Evolutionary conservation across 2,329 filamentous ascomycete genomes (phyloP).

Genomic region (Xylaria sp.): DNA sequence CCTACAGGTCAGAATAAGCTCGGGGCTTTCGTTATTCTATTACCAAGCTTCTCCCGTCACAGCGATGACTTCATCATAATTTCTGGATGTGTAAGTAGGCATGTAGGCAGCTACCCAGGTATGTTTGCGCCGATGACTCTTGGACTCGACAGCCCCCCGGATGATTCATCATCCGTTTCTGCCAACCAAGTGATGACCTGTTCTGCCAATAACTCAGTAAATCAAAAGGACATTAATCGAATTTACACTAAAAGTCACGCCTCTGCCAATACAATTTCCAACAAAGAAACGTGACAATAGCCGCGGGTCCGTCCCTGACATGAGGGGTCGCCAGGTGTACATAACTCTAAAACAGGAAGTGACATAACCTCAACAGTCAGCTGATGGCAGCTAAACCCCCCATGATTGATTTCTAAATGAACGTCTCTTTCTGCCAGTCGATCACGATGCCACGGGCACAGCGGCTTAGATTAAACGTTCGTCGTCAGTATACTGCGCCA

Average conservation of each 20-base stretch:
- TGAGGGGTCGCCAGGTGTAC: constrained; percentile 16
- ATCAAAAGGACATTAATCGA: constrained; percentile 3
- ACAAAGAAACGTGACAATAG: constrained; percentile 12
- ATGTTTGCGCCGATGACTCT: constrained; percentile 15
- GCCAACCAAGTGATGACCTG: background rate
- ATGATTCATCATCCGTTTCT: constrained; percentile 32
- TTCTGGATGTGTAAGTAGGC: background rate
- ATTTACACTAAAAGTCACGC: background rate
- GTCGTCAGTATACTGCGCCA: constrained; percentile 2
- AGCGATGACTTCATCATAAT: constrained; percentile 21
- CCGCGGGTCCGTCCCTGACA: background rate
- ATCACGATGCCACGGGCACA: background rate
- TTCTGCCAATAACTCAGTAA: background rate
- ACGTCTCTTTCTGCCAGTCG: background rate
- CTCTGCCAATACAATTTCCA: background rate
- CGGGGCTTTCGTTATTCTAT: background rate
- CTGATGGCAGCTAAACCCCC: constrained; percentile 29
- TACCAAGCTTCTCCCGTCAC: constrained; percentile 17
- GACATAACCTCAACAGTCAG: constrained; percentile 22
- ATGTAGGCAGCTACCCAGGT: background rate
- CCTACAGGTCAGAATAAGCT: constrained; percentile 10
- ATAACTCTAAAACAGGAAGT: background rate
- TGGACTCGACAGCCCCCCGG: constrained; percentile 18
- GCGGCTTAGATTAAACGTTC: background rate
- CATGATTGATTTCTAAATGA: constrained; percentile 19